Evolutionary conservation across 805 yeast species (phyloP).

Genomic region (Phaffomyces antillensis): DNA sequence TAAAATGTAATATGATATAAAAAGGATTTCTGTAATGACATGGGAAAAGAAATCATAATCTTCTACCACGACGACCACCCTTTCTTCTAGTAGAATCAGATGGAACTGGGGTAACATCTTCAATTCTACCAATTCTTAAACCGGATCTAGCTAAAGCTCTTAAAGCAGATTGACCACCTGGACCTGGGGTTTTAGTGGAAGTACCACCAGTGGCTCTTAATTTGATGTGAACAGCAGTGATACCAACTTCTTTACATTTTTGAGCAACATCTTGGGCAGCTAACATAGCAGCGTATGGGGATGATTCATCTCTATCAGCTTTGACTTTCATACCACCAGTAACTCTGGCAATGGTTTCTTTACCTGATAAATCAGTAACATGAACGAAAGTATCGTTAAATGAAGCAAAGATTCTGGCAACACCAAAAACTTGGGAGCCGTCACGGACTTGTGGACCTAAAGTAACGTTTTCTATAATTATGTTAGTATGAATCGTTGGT

Average conservation of each 20-base stretch:
- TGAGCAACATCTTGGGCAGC: slow-evolving; percentile 99
- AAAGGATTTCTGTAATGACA: slow-evolving; percentile 5
- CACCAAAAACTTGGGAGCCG: slow-evolving; percentile 99
- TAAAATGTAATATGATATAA: slow-evolving; percentile 2
- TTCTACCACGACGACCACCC: slow-evolving; percentile 99
- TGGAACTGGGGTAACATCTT: slow-evolving; percentile 99
- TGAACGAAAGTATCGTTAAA: slow-evolving; percentile 99
- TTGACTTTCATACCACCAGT: slow-evolving; percentile 99
- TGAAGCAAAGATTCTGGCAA: slow-evolving; percentile 99
- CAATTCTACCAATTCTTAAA: slow-evolving; percentile 98
- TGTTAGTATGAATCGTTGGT: slow-evolving; percentile 15
- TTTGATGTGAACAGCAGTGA: slow-evolving; percentile 98
- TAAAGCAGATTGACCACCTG: slow-evolving; percentile 99
- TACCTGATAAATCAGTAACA: slow-evolving; percentile 98
- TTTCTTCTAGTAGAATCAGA: slow-evolving; percentile 99
- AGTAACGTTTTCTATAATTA: slow-evolving; percentile 43
- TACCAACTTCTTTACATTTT: slow-evolving; percentile 99
- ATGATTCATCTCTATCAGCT: slow-evolving; percentile 99
- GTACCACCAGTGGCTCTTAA: slow-evolving; percentile 99
- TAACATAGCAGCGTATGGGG: slow-evolving; percentile 99
- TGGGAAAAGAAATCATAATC: slow-evolving; percentile 52
- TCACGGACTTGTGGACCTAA: slow-evolving; percentile 89
- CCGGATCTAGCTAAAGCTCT: slow-evolving; percentile 99
- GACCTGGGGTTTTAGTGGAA: slow-evolving; percentile 99
- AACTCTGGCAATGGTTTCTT: slow-evolving; percentile 99